Conservation (phyloP, 306 rosid genomes). For the Malus asiatica region DNA sequence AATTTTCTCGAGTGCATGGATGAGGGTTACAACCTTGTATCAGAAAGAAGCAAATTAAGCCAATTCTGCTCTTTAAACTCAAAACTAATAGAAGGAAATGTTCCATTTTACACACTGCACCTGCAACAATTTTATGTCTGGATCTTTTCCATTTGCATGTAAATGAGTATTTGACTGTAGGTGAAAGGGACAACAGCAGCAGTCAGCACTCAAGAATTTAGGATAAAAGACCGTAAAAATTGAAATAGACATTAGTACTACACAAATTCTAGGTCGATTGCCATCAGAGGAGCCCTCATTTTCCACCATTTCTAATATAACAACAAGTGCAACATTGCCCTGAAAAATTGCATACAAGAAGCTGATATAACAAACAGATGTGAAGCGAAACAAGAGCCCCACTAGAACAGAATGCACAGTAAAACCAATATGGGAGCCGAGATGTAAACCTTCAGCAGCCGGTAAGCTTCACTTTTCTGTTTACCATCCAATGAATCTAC, state of each 20-base stretch:
- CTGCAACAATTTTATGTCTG: constrained; percentile 24
- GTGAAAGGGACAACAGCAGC: neutral
- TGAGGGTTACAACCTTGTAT: constrained; percentile 18
- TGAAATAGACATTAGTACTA: constrained; percentile 14
- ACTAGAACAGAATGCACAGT: neutral
- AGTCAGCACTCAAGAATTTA: neutral
- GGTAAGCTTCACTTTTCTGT: neutral
- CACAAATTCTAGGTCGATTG: constrained; percentile 20
- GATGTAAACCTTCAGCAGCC: constrained; percentile 12
- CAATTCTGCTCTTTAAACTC: neutral
- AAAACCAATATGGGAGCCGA: neutral
- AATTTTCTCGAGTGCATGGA: constrained; percentile 15
- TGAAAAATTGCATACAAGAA: neutral
- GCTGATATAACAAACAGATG: neutral
- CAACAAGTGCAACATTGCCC: constrained; percentile 27
- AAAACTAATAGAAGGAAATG: neutral
- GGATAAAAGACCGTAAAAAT: neutral
- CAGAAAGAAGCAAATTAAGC: neutral
- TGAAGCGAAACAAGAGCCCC: neutral
- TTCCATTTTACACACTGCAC: constrained; percentile 9
- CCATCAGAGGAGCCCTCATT: neutral
- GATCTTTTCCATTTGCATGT: neutral
- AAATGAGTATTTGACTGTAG: constrained; percentile 34
- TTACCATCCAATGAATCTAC: constrained; percentile 10
- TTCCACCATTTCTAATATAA: constrained; percentile 15